Percentiles rank a stretch among this genome's conserved stretches.
Conservation (phyloP, 1,139 yeast genomes). For the Geotrichum bryndzae region DNA sequence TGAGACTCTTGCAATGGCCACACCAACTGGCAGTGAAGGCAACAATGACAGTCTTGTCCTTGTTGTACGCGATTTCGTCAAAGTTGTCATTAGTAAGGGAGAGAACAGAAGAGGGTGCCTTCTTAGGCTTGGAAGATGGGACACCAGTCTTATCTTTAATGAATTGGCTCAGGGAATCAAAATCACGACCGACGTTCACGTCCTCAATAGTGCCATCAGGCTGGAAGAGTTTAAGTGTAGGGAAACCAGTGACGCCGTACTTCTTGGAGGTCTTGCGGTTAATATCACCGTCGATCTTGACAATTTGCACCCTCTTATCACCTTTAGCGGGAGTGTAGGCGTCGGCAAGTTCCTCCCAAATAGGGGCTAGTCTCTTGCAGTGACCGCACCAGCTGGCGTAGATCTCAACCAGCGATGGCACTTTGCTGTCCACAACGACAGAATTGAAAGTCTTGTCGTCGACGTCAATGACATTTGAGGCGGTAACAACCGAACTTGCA, state of each 20-base stretch:
- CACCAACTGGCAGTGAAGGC: slow-evolving; percentile 74
- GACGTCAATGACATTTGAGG: slow-evolving; percentile 39
- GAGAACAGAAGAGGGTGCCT: slow-evolving; percentile 39
- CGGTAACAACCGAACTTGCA: slow-evolving; percentile 15
- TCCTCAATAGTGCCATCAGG: slow-evolving; percentile 33
- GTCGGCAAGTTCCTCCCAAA: slow-evolving; percentile 56
- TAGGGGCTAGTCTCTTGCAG: slow-evolving; percentile 63
- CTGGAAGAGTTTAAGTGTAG: slow-evolving; percentile 54
- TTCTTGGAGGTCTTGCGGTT: slow-evolving; percentile 50
- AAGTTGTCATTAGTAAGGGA: slow-evolving; percentile 33
- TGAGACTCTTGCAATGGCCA: slow-evolving; percentile 63
- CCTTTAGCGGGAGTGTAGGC: slow-evolving; percentile 34
- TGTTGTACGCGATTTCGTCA: slow-evolving; percentile 19
- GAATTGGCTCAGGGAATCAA: slow-evolving; percentile 41
- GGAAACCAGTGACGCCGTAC: slow-evolving; percentile 57
- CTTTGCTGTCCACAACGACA: slow-evolving; percentile 49
- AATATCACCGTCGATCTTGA: slow-evolving; percentile 62
- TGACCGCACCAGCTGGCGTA: slow-evolving; percentile 84
- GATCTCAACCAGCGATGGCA: slow-evolving; percentile 63
- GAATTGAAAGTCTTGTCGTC: slow-evolving; percentile 49
- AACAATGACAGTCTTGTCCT: slow-evolving; percentile 30
- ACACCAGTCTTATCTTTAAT: slow-evolving; percentile 47
- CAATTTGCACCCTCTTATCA: slow-evolving; percentile 40
- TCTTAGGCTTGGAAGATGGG: slow-evolving; percentile 17
- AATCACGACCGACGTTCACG: slow-evolving; percentile 37